A percentile compares a stretch with the other conserved stretches of the same genome.
Evolutionary conservation across 805 yeast genomes (phyloP).

Genomic region (Metschnikowia borealis): DNA sequence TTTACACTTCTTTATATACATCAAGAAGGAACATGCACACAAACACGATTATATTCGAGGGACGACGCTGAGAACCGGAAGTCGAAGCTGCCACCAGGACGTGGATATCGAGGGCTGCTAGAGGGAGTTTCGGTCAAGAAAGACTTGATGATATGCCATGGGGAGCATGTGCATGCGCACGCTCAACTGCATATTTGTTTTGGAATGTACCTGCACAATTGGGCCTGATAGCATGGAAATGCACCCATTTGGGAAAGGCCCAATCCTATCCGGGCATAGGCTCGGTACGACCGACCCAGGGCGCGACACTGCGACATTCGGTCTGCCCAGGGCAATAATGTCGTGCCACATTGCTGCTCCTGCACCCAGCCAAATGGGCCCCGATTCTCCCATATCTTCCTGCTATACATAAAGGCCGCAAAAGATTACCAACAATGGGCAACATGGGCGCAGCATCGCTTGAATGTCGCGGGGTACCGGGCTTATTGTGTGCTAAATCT

Average conservation of each 20-base stretch:
- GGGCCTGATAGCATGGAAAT: background rate
- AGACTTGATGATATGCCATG: background rate
- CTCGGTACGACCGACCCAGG: background rate
- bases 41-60: background rate
- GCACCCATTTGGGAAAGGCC: conserved; percentile 2
- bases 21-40: too few species aligned
- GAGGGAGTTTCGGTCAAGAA: background rate
- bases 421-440: too few species aligned
- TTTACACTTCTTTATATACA: too few species aligned
- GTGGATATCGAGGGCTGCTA: background rate
- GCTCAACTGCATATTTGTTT: background rate
- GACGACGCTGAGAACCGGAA: background rate
- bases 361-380: too few species aligned
- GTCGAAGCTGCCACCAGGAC: background rate
- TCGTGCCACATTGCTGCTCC: too few species aligned
- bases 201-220: conserved; percentile 1
- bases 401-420: too few species aligned
- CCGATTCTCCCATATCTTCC: too few species aligned
- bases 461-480: background rate
- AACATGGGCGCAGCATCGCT: background rate
- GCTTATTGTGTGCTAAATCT: background rate
- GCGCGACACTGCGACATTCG: conserved; percentile 1
- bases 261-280: conserved; percentile 2
- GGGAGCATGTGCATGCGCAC: conserved; percentile 1
- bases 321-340: too few species aligned